Evolutionary conservation across 1,139 yeast species (phyloP).

Genomic region (Pichia sp.): DNA sequence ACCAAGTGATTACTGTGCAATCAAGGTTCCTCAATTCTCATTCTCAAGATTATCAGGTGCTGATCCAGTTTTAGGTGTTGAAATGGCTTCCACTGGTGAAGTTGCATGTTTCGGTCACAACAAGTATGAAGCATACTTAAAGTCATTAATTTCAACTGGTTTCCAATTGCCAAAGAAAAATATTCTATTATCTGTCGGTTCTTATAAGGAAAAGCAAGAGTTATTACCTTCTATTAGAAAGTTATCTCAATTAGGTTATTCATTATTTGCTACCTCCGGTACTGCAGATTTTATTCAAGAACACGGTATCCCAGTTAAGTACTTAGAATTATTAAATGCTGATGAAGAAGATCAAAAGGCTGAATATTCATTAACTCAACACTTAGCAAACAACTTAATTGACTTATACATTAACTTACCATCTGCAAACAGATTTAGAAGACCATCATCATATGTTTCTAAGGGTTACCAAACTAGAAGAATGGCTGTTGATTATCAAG

Average conservation of each 20-base stretch:
- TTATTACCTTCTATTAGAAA: slow-evolving; percentile 81
- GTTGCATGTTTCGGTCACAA: slow-evolving; percentile 96
- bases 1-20: slow-evolving; percentile 93
- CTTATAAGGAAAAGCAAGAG: slow-evolving; percentile 95
- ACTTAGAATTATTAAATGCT: slow-evolving; percentile 74
- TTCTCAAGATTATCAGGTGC: slow-evolving; percentile 98
- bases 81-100: slow-evolving; percentile 99
- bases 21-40: slow-evolving; percentile 96
- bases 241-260: slow-evolving; percentile 77
- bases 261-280: slow-evolving; percentile 96
- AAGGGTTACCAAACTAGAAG: slow-evolving; percentile 98
- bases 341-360: slow-evolving; percentile 70
- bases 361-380: slow-evolving; percentile 93
- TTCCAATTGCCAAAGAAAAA: slow-evolving; percentile 93
- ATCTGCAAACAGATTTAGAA: slow-evolving; percentile 92
- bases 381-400: slow-evolving; percentile 92
- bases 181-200: slow-evolving; percentile 89
- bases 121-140: slow-evolving; percentile 95
- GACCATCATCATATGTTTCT: slow-evolving; percentile 97
- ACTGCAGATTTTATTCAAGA: slow-evolving; percentile 97
- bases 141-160: slow-evolving; percentile 91
- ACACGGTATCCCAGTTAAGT: slow-evolving; percentile 89
- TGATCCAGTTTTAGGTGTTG: slow-evolving; percentile 97
- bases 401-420: slow-evolving; percentile 96
- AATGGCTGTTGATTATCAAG: slow-evolving; percentile 98